Percentiles rank a stretch among this genome's conserved stretches.
Conservation (phyloP, 2,329 filamentous ascomycete genomes). For the Tolypocladium tundrense region DNA sequence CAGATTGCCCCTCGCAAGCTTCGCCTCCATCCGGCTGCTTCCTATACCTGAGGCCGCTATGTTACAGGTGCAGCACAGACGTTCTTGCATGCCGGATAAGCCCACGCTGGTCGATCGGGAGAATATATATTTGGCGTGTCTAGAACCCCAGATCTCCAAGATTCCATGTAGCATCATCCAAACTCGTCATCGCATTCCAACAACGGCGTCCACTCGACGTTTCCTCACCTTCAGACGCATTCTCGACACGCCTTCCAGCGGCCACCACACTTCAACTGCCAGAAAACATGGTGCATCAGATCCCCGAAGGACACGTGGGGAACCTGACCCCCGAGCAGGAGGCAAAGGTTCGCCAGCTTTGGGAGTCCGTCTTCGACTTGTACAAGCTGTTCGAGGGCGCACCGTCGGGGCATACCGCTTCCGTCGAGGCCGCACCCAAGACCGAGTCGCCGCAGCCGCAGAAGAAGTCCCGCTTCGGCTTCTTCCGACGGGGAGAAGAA, state of each 20-base stretch:
- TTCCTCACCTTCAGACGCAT: not conserved
- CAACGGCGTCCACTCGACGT: not conserved
- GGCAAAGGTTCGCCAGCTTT: constrained; percentile 78
- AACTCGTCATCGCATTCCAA: not conserved
- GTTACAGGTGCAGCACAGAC: not conserved
- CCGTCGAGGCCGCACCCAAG: constrained; percentile 9
- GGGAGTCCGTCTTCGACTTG: constrained; percentile 65
- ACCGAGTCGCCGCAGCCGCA: constrained; percentile 47
- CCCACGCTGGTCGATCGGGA: not conserved
- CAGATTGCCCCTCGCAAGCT: not conserved
- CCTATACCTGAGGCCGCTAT: not conserved
- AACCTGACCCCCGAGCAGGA: constrained; percentile 84
- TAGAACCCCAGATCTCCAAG: not conserved
- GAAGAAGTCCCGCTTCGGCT: constrained; percentile 55
- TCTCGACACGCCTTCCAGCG: not conserved
- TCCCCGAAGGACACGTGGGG: constrained; percentile 55
- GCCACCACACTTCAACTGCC: not conserved
- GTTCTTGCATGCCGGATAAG: too few relatives aligned
- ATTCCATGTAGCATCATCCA: not conserved
- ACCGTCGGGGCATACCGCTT: constrained; percentile 10
- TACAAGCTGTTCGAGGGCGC: constrained; percentile 46
- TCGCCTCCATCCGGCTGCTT: not conserved
- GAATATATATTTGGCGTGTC: not conserved
- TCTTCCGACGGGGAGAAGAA: constrained; percentile 58
- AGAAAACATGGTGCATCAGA: not conserved